A percentile compares a stretch with the other conserved stretches of the same genome.
phyloP scores from a whole-genome alignment of 2,329 filamentous ascomycete species.

The Ophiosphaerella herpotricha region DNA sequence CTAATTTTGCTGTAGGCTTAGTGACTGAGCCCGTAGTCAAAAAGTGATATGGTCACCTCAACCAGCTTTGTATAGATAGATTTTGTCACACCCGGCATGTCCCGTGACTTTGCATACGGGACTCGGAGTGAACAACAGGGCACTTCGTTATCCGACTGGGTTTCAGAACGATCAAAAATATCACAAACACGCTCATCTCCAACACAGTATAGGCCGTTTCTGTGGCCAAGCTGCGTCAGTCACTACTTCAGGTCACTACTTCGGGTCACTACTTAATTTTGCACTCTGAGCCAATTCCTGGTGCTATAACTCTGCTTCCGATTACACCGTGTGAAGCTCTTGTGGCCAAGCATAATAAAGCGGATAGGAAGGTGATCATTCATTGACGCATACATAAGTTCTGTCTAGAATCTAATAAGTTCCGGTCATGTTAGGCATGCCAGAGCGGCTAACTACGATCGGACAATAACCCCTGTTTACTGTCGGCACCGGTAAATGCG shows the following conservation, averaged over 20 bases:
- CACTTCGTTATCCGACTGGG: not conserved
- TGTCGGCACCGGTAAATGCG: too few relatives aligned
- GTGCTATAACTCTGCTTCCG: too few relatives aligned
- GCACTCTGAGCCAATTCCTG: too few relatives aligned
- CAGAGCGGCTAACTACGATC: not conserved
- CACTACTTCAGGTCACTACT: not conserved
- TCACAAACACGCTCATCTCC: not conserved
- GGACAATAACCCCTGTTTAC: too few relatives aligned
- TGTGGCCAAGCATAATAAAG: too few relatives aligned
- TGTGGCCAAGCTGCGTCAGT: not conserved
- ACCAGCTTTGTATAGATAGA: slow-evolving; percentile 3
- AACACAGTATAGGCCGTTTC: slow-evolving; percentile 2
- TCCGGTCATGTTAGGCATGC: not conserved
- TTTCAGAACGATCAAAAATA: not conserved
- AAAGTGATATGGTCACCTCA: not conserved
- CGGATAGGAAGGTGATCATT: too few relatives aligned
- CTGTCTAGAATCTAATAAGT: too few relatives aligned
- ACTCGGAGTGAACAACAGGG: not conserved
- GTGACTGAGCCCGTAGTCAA: slow-evolving; percentile 1
- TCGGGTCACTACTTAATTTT: too few relatives aligned
- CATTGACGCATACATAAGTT: too few relatives aligned
- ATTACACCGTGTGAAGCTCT: too few relatives aligned
- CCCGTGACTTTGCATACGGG: not conserved
- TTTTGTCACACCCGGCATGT: not conserved
- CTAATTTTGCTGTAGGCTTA: slow-evolving; percentile 9